A percentile compares a stretch with the other conserved stretches of the same genome.
Conservation (phyloP, 306 rosid genomes). For the Senna siamea region DNA sequence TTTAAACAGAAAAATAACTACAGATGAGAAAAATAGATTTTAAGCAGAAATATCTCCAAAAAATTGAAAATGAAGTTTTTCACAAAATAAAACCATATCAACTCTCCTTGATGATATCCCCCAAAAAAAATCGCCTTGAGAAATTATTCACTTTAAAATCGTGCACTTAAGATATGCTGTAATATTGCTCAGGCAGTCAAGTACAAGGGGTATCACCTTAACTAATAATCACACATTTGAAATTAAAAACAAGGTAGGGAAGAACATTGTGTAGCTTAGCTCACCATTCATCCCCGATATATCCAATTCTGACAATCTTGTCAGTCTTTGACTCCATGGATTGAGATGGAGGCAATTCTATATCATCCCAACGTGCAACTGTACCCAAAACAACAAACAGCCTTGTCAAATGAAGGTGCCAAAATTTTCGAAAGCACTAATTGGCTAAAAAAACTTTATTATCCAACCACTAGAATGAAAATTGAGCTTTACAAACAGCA, state of each 20-base stretch:
- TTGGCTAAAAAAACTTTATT: not conserved
- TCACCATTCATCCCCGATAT: constrained; percentile 84
- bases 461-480: not conserved
- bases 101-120: not conserved
- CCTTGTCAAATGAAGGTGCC: constrained; percentile 18
- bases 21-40: not conserved
- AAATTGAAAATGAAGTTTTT: not conserved
- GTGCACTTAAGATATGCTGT: too few relatives aligned
- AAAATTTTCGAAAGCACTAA: not conserved
- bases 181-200: too few relatives aligned
- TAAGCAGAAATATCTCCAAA: not conserved
- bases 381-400: constrained; percentile 40
- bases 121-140: not conserved
- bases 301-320: constrained; percentile 57
- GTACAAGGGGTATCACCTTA: not conserved
- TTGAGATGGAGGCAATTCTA: constrained; percentile 53
- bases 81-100: not conserved
- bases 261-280: constrained; percentile 28
- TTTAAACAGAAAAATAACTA: too few relatives aligned
- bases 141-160: not conserved
- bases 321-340: constrained; percentile 42
- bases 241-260: not conserved
- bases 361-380: constrained; percentile 84
- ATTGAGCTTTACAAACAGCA: not conserved
- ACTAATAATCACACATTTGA: not conserved